Conservation (phyloP, 176 grass and related monocot species). For the Cymbopogon citratus region DNA sequence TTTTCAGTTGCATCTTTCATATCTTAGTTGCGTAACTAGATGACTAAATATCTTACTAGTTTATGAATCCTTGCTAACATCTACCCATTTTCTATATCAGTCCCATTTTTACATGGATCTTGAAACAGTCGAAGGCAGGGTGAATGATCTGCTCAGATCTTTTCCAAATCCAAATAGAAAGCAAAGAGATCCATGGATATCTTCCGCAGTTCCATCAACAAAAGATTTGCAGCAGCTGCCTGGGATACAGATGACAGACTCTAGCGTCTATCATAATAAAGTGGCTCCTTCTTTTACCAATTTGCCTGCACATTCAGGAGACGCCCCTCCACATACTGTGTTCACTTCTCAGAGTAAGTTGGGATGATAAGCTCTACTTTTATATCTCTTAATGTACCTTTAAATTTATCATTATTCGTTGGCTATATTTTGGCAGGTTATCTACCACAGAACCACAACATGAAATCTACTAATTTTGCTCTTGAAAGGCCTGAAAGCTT, state of each 20-base stretch:
- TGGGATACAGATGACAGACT: slow-evolving; percentile 19
- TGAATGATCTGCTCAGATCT: slow-evolving; percentile 23
- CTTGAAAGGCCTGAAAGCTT: slow-evolving; percentile 22
- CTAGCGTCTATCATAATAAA: slow-evolving; percentile 13
- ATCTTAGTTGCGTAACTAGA: not conserved
- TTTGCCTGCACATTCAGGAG: slow-evolving; percentile 10
- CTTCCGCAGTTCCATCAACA: slow-evolving; percentile 7
- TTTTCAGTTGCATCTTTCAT: not conserved
- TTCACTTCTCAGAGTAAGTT: slow-evolving; percentile 53
- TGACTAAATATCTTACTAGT: not conserved
- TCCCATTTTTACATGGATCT: slow-evolving; percentile 32
- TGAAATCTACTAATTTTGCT: slow-evolving; percentile 27
- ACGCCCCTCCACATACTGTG: not conserved
- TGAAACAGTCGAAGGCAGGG: slow-evolving; percentile 16
- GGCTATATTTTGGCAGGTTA: slow-evolving; percentile 38
- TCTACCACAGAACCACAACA: slow-evolving; percentile 29
- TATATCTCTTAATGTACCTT: slow-evolving; percentile 13
- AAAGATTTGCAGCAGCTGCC: slow-evolving; percentile 5
- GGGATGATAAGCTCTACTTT: not conserved
- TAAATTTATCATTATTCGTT: not conserved
- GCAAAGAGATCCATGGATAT: not conserved
- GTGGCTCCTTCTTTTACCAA: slow-evolving; percentile 21
- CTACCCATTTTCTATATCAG: slow-evolving; percentile 20
- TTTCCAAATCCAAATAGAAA: not conserved
- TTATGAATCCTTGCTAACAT: slow-evolving; percentile 25